Conservation (phyloP, 2,329 filamentous ascomycete genomes). For the Colletotrichum noveboracense region DNA sequence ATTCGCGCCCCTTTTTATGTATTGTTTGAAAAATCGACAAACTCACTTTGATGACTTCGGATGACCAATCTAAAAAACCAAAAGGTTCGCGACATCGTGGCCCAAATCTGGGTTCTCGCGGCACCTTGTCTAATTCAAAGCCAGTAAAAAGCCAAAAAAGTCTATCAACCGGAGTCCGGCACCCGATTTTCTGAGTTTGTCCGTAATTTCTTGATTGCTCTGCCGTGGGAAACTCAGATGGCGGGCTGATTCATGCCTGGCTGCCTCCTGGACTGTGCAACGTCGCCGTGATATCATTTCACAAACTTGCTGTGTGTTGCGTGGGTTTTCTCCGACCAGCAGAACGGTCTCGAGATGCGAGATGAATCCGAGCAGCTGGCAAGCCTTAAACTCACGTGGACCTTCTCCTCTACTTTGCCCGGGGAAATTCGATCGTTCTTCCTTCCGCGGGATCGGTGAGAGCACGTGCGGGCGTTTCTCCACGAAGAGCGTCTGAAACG, state of each 20-base stretch:
- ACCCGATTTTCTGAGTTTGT: neutral
- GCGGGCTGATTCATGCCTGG: neutral
- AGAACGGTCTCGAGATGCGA: neutral
- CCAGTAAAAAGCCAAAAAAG: neutral
- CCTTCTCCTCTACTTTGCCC: neutral
- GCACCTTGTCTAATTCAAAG: neutral
- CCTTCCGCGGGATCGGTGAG: neutral
- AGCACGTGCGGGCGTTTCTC: neutral
- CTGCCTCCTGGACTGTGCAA: neutral
- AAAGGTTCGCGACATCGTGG: neutral
- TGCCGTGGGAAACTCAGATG: neutral
- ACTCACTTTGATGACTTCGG: neutral
- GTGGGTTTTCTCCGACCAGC: neutral
- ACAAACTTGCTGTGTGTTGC: neutral
- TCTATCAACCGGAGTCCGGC: slow-evolving; percentile 2
- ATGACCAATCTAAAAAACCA: neutral
- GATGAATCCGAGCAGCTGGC: neutral
- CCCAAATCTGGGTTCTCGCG: neutral
- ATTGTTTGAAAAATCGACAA: neutral
- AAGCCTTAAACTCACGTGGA: neutral
- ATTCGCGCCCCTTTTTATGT: neutral
- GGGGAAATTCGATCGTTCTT: neutral
- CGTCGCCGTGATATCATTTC: neutral
- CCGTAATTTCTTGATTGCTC: neutral
- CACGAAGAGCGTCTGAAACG: neutral